Conservation (phyloP, 352 stramenopile species). For the Phytophthora litchii region DNA sequence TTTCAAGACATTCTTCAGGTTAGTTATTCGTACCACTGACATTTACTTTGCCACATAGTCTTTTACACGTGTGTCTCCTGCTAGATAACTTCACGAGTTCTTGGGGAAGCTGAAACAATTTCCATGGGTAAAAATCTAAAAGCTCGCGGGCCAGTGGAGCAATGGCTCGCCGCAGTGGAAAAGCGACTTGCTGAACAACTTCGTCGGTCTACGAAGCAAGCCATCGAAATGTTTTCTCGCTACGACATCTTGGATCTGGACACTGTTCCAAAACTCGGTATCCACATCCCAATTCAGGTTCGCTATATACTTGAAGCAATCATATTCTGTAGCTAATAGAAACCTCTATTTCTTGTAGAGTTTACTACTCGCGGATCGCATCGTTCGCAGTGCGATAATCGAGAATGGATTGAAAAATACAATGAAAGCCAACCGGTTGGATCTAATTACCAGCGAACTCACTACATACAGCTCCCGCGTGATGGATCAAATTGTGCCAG, state of each 20-base stretch:
- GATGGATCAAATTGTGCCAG: constrained; percentile 3
- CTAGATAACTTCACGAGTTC: constrained; percentile 45
- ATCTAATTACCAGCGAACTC: constrained; percentile 9
- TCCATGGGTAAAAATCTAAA: constrained; percentile 78
- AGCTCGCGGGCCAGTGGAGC: constrained; percentile 64
- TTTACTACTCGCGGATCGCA: constrained; percentile 55
- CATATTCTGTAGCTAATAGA: not conserved
- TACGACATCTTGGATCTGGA: constrained; percentile 4
- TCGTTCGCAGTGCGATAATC: constrained; percentile 51
- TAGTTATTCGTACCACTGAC: too few relatives aligned
- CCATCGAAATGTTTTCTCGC: constrained; percentile 28
- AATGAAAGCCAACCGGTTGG: not conserved
- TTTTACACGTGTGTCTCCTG: not conserved
- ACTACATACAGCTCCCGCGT: constrained; percentile 8
- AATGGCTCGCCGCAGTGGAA: constrained; percentile 68
- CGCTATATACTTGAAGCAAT: too few relatives aligned
- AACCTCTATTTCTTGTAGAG: constrained; percentile 18
- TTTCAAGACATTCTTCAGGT: constrained; percentile 69
- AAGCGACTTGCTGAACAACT: constrained; percentile 66
- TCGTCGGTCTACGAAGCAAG: constrained; percentile 56
- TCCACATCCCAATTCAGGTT: constrained; percentile 39
- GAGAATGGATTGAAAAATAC: constrained; percentile 23
- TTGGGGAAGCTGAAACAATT: constrained; percentile 51
- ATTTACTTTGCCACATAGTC: too few relatives aligned
- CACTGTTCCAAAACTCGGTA: constrained; percentile 1